Conservation (phyloP, 129 eudicot genomes). For the Cynara cardunculus region DNA sequence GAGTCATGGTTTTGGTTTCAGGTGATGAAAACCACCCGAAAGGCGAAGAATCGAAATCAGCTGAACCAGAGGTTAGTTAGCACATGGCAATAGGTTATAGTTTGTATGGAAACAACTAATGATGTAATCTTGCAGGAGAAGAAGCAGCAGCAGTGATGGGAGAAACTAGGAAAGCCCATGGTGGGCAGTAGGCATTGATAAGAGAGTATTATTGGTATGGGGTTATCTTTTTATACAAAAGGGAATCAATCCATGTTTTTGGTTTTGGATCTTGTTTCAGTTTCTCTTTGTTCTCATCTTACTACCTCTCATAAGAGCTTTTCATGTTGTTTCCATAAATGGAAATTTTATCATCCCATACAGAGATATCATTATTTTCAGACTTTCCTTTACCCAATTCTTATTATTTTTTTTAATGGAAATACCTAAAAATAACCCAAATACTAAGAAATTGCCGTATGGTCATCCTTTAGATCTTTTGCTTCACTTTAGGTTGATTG, state of each 20-base stretch:
- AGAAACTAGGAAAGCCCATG: background rate
- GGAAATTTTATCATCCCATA: slow-evolving; percentile 7
- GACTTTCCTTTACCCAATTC: background rate
- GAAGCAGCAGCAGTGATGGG: slow-evolving; percentile 15
- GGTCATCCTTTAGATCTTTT: background rate
- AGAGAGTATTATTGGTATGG: slow-evolving; percentile 11
- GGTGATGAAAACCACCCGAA: slow-evolving; percentile 36
- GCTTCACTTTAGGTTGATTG: background rate
- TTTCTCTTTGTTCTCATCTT: slow-evolving; percentile 10
- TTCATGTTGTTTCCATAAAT: slow-evolving; percentile 11
- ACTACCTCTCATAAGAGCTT: slow-evolving; percentile 26
- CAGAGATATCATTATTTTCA: background rate
- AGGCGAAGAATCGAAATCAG: slow-evolving; percentile 38
- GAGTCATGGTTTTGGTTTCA: background rate
- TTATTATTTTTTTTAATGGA: too few relatives aligned
- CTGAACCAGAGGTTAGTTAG: slow-evolving; percentile 26
- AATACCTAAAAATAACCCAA: background rate
- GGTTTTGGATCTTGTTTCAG: slow-evolving; percentile 22
- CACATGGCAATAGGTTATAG: background rate
- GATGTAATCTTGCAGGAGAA: slow-evolving; percentile 13
- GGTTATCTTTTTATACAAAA: slow-evolving; percentile 6
- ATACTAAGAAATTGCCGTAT: background rate
- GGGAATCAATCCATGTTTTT: background rate
- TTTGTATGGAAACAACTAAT: background rate
- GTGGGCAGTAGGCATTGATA: slow-evolving; percentile 11